These are phyloP conservation scores for Aegilops umbellulata DNA, from an alignment of 176 grass and related monocot species.

Conservation along the genomic window DNA sequence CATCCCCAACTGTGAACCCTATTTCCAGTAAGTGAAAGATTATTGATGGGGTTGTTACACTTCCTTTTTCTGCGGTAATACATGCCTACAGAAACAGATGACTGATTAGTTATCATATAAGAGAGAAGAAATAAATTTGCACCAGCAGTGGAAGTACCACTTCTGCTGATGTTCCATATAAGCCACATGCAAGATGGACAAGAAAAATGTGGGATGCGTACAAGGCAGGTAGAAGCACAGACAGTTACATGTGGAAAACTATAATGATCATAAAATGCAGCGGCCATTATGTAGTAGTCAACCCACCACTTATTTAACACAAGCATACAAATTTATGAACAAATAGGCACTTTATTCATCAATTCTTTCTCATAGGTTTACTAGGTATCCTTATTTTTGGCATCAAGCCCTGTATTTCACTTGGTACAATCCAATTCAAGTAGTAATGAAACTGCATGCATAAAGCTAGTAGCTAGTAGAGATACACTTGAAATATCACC, in stretches of 20 bases:
- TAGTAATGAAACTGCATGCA: neutral
- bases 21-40: constrained; percentile 34
- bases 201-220: neutral
- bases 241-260: neutral
- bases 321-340: neutral
- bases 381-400: too few species aligned
- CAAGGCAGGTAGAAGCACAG: neutral
- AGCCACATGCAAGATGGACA: neutral
- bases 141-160: neutral
- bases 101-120: neutral
- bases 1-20: constrained; percentile 37
- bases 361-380: too few species aligned
- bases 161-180: neutral
- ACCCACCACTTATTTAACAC: neutral
- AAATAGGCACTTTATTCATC: neutral
- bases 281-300: neutral
- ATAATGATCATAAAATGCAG: neutral
- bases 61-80: constrained; percentile 35
- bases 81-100: constrained; percentile 21
- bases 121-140: neutral
- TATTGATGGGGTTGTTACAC: neutral
- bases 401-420: too few species aligned
- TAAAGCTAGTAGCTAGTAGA: neutral
- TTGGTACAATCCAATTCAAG: too few species aligned
- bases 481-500: neutral